Evolutionary conservation across 768 basidiomycete genomes (phyloP).

Genomic region (Lactarius sanguifluus): DNA sequence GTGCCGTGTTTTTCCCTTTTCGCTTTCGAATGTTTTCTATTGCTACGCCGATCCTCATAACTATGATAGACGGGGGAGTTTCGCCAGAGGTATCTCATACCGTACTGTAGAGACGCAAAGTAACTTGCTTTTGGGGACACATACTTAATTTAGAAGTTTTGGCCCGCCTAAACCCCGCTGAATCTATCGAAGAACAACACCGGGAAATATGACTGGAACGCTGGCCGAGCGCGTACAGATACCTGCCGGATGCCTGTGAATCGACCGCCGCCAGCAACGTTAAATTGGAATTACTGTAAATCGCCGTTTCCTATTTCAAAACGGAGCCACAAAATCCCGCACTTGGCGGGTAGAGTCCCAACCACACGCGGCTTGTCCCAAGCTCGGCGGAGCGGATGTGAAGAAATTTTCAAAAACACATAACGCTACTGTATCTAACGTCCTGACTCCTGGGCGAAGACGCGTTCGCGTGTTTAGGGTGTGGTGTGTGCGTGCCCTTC

Average conservation of each 20-base stretch:
- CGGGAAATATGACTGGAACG: neutral
- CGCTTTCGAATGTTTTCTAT: slow-evolving; percentile 14
- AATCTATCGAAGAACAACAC: neutral
- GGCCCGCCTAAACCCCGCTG: slow-evolving; percentile 7
- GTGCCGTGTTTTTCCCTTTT: slow-evolving; percentile 14
- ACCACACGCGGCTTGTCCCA: neutral
- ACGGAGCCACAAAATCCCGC: slow-evolving; percentile 1
- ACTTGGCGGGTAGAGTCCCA: neutral
- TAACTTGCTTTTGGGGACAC: slow-evolving; percentile 15
- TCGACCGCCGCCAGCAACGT: neutral
- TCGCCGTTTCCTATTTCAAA: slow-evolving; percentile 11
- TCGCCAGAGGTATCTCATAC: slow-evolving; percentile 16
- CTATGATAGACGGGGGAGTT: slow-evolving; percentile 25
- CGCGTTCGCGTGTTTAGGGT: neutral
- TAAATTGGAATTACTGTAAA: slow-evolving; percentile 11
- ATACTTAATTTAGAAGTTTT: slow-evolving; percentile 28
- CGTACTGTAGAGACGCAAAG: slow-evolving; percentile 25
- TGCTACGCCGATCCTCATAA: slow-evolving; percentile 20
- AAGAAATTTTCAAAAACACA: neutral
- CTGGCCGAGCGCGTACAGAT: slow-evolving; percentile 12
- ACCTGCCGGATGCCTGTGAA: slow-evolving; percentile 15
- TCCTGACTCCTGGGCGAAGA: neutral
- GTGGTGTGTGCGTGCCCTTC: slow-evolving; percentile 12
- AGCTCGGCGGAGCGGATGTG: neutral
- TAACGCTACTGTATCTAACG: neutral